phyloP scores from a whole-genome alignment of 2,329 filamentous ascomycete species.

The Cladorrhinum sp. region DNA sequence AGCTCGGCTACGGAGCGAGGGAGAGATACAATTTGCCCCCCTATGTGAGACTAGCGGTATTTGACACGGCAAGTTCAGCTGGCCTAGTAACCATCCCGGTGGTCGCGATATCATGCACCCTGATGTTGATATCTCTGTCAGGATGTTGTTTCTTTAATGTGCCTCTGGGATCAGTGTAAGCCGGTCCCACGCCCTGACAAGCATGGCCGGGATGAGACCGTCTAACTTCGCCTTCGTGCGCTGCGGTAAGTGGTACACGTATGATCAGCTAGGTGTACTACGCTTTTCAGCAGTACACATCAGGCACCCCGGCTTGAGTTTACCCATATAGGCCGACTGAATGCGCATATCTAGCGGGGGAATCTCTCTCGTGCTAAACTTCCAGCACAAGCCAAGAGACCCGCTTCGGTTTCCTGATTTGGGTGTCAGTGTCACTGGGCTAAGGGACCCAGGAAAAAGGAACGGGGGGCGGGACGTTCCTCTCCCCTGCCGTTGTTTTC shows the following conservation, averaged over 20 bases:
- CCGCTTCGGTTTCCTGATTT: background rate
- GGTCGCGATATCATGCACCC: no score
- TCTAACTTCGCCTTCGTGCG: background rate
- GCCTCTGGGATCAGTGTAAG: background rate
- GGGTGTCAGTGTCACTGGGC: background rate
- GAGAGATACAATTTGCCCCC: background rate
- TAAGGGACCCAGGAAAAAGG: conserved; percentile 14
- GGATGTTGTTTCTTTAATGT: background rate
- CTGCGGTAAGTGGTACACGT: background rate
- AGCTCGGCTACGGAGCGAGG: background rate
- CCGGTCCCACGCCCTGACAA: background rate
- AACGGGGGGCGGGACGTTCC: conserved; percentile 23
- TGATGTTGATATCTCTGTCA: background rate
- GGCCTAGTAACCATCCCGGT: background rate
- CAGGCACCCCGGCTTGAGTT: no score
- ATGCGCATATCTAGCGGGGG: no score
- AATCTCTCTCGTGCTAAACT: background rate
- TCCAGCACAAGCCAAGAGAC: background rate
- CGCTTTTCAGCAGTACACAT: background rate
- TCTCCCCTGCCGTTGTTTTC: conserved; percentile 7
- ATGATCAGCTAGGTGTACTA: background rate
- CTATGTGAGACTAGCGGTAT: background rate
- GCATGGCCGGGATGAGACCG: background rate
- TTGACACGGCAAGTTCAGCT: background rate
- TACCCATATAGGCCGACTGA: no score